Base-by-base conservation (phyloP, 2,329 filamentous ascomycete genomes). In the Ceratocystis cubensis region DNA sequence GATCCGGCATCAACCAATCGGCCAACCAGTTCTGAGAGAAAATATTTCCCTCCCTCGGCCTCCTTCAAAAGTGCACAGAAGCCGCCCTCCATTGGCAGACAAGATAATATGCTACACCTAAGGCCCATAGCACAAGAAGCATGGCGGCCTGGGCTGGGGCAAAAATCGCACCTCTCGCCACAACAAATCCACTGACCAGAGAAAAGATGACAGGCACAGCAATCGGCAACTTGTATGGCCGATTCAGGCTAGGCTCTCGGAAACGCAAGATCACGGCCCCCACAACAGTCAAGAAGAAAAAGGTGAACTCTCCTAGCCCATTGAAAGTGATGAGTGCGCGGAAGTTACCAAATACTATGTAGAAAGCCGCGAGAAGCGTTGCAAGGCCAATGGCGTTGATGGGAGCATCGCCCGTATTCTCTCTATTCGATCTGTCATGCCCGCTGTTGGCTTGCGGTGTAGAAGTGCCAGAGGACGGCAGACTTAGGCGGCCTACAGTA, bases 221-320 rank as follows among this genome's bases (percentile, higher is more conserved):
- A 0, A 84, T 70, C 15, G 75, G 73, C 0, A 83, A 80, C 71
- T 80, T 81, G 70, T 86, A 87, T 0, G 84, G 84, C 10, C 84
- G 73, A 0, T 75, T 70, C 2, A 87, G 75, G 0, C 74, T 72
- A 0, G 84, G 84, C 71, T 86, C 82, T 1, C 81, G 78, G 66
- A 78, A 78, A 13, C 84, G 79, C 56, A 87, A 73, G 17, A 85
- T 74, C 8, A 86, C 75, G 1, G 82, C 79, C 0, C 84, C 84
- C 0, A 85, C 70, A 0, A 86, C 83, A 0, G 84, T 83, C 37
- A 85, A 76, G 71, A 86, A 84, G 74, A 86, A 86, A 73, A 86
- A 87, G 0, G 84, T 80, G 71, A 83, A 86, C 70, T 84, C 82
- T 15, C 81, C 82, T 3, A 84, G 74, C 0, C 82, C 82, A 64